A percentile compares a stretch with the other conserved stretches of the same genome.
These are phyloP conservation scores for Aspergillus nanangensis DNA, from an alignment of 495 filamentous ascomycete genomes.

Conservation along the genomic window DNA sequence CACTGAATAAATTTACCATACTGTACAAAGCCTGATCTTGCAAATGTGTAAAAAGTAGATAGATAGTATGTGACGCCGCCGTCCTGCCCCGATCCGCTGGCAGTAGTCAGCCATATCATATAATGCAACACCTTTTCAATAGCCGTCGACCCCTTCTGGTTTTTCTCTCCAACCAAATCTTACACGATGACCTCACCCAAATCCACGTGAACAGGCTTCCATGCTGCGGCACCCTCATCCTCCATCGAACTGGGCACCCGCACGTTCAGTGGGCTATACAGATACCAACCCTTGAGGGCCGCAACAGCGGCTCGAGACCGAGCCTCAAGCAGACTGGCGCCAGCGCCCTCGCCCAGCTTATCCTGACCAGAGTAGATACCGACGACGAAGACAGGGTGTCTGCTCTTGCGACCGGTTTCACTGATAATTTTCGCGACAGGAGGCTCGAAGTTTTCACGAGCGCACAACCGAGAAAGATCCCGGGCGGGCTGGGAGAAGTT, in stretches of 20 bases:
- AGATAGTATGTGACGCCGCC: constrained; percentile 13
- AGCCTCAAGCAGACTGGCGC: constrained; percentile 68
- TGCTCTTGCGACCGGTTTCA: constrained; percentile 80
- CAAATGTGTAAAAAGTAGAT: constrained; percentile 29
- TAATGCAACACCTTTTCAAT: constrained; percentile 18
- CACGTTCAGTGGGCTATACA: constrained; percentile 75
- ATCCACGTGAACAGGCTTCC: constrained; percentile 85
- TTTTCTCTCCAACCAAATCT: constrained; percentile 16
- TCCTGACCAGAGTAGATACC: constrained; percentile 87
- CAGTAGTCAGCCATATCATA: constrained; percentile 7
- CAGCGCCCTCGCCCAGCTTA: constrained; percentile 82
- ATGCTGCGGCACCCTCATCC: constrained; percentile 54
- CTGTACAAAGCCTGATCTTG: constrained; percentile 42
- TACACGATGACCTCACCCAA: constrained; percentile 83
- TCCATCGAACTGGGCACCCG: constrained; percentile 80
- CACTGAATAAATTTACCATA: constrained; percentile 38
- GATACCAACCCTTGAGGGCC: constrained; percentile 89
- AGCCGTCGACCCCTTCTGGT: constrained; percentile 3
- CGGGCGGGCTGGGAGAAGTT: constrained; percentile 75
- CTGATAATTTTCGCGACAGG: constrained; percentile 82
- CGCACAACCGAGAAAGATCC: constrained; percentile 76
- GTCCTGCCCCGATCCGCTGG: constrained; percentile 3
- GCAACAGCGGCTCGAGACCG: constrained; percentile 73
- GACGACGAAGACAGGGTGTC: constrained; percentile 88
- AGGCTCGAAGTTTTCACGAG: constrained; percentile 79